Base-by-base conservation (phyloP, 2,329 filamentous ascomycete genomes). In the Phialophora expanda region DNA sequence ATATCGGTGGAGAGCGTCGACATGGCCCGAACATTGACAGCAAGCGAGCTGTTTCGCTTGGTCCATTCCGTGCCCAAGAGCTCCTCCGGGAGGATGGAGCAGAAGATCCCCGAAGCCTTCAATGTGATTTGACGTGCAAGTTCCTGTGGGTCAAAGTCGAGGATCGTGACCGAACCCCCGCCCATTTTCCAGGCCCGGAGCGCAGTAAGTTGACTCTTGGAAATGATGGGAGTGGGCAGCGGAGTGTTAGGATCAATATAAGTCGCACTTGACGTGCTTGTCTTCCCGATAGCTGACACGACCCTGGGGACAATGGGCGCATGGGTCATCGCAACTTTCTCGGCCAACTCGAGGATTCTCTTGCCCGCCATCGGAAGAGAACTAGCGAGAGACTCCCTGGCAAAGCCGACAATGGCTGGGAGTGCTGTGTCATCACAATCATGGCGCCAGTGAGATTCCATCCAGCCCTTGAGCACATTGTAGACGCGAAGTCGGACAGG, bases 381-480 rank as follows among this genome's bases (percentile, higher is more conserved):
- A 1, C 83, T 77, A 57, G 83, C 83, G 7, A 99, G 83, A 70
- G 90, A 90, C 55, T 85, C 85, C 70, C 89, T 87, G 1, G 94
- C 93, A 77, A 99, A 99, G 0, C 87, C 83, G 38, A 90, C 83
- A 69, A 99, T 96, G 56, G 90, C 81, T 0, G 85, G 82, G 8
- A 99, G 82, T 1, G 93, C 92, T 12, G 87, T 85, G 61, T 87
- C 86, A 75, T 99, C 95, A 11, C 89, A 88, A 66, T 92, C 87
- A 69, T 92, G 87, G 56, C 90, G 88, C 94, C 95, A 99, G 78
- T 99, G 93, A 6, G 91, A 95, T 80, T 98, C 95, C 22, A 99
- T 82, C 95, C 95, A 99, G 50, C 91, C 91, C 78, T 99, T 99
- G 84, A 99, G 92, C 64, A 93, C 89, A 76, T 99, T 98, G 82